Evolutionary conservation across 2,329 filamentous ascomycete genomes (phyloP).

Genomic region (Clonostachys solani): DNA sequence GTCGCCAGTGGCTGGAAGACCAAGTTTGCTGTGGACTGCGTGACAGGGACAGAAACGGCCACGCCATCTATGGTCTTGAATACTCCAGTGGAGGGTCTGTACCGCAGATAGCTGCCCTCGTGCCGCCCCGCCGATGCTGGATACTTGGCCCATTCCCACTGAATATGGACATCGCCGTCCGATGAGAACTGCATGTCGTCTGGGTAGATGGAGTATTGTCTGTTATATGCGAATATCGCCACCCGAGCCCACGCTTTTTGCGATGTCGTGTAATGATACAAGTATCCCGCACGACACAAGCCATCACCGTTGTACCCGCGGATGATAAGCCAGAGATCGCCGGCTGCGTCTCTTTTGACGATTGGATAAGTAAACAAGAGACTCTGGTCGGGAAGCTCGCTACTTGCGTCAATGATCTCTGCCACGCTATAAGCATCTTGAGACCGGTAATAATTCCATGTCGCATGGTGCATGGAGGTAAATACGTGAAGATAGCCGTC

Average conservation of each 20-base stretch:
- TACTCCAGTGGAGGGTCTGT: constrained; percentile 10
- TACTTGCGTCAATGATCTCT: constrained; percentile 10
- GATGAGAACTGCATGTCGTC: constrained; percentile 17
- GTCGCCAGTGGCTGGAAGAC: constrained; percentile 12
- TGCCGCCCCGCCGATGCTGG: constrained; percentile 16
- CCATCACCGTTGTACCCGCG: constrained; percentile 5
- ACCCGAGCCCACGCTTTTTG: constrained; percentile 7
- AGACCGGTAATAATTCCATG: constrained; percentile 16
- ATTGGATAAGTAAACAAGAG: constrained; percentile 9
- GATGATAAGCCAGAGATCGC: constrained; percentile 10
- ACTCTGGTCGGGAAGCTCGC: constrained; percentile 11
- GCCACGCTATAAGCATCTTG: constrained; percentile 8
- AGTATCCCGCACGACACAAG: constrained; percentile 7
- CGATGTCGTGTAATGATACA: constrained; percentile 8
- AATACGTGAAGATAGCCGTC: constrained; percentile 17
- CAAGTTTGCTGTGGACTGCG: constrained; percentile 6
- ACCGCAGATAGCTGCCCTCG: constrained; percentile 16
- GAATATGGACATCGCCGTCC: constrained; percentile 15
- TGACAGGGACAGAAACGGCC: constrained; percentile 6
- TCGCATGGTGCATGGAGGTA: constrained; percentile 18
- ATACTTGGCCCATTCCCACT: constrained; percentile 18
- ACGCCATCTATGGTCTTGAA: constrained; percentile 7
- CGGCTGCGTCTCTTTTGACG: constrained; percentile 7
- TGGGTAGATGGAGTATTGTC: constrained; percentile 15
- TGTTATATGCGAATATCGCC: constrained; percentile 9